These are phyloP conservation scores for Elongisporangium prolatum DNA, from an alignment of 352 stramenopile genomes.

Conservation along the genomic window DNA sequence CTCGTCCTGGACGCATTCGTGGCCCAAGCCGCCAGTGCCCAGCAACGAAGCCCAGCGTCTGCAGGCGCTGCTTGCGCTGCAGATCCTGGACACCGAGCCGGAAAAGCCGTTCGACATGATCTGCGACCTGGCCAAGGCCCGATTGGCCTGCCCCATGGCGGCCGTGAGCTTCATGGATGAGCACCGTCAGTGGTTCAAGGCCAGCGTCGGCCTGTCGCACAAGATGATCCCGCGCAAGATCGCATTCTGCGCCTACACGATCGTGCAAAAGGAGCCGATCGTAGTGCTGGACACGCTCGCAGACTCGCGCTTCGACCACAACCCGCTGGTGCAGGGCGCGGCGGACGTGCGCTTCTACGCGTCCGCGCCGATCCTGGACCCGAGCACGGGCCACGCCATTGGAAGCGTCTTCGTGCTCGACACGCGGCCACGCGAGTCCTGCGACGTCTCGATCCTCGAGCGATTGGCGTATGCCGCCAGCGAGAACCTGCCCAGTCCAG, in stretches of 20 bases:
- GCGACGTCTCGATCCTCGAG: constrained; percentile 66
- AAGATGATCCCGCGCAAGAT: constrained; percentile 80
- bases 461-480: constrained; percentile 47
- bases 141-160: constrained; percentile 65
- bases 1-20: constrained; percentile 53
- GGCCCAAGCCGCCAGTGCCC: constrained; percentile 59
- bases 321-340: constrained; percentile 85
- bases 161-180: constrained; percentile 80
- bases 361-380: constrained; percentile 63
- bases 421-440: constrained; percentile 62
- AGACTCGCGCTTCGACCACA: constrained; percentile 86
- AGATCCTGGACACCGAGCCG: constrained; percentile 51
- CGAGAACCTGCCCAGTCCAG: constrained; percentile 40
- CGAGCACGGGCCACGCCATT: constrained; percentile 45
- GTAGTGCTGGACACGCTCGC: constrained; percentile 87
- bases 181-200: constrained; percentile 77
- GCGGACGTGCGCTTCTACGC: constrained; percentile 95
- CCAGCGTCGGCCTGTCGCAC: constrained; percentile 59
- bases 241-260: constrained; percentile 69
- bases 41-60: constrained; percentile 53
- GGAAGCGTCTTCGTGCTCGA: constrained; percentile 84
- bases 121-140: constrained; percentile 67
- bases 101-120: constrained; percentile 76
- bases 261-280: constrained; percentile 51
- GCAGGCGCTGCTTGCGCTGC: constrained; percentile 34